Evolutionary conservation across 148 eudicot species (phyloP).

Genomic region (Pharnaceum exiguum): DNA sequence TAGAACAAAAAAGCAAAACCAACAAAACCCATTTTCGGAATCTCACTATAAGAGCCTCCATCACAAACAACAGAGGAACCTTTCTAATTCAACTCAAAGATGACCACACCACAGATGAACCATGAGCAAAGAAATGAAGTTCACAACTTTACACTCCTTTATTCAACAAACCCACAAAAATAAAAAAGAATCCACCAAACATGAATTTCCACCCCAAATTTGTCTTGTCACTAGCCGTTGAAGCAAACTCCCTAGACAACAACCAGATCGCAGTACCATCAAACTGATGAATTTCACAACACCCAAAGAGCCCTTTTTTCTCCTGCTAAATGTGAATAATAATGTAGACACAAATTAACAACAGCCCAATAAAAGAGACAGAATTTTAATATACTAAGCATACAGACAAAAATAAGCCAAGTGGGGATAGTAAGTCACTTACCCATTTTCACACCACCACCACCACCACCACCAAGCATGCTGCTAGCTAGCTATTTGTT

Average conservation of each 20-base stretch:
- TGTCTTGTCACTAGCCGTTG: slow-evolving; percentile 17
- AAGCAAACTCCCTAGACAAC: slow-evolving; percentile 25
- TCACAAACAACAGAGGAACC: slow-evolving; percentile 23
- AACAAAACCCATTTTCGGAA: slow-evolving; percentile 42
- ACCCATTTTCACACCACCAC: slow-evolving; percentile 14
- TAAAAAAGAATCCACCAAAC: slow-evolving; percentile 1
- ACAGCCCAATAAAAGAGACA: slow-evolving; percentile 4
- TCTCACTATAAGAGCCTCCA: slow-evolving; percentile 26
- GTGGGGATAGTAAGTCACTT: slow-evolving; percentile 12
- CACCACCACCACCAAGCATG: slow-evolving; percentile 22
- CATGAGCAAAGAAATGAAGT: slow-evolving; percentile 15
- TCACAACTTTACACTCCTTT: slow-evolving; percentile 11
- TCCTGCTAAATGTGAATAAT: background rate
- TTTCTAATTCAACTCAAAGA: slow-evolving; percentile 8
- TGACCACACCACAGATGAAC: slow-evolving; percentile 10
- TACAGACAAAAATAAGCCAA: slow-evolving; percentile 1
- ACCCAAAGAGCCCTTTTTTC: slow-evolving; percentile 6
- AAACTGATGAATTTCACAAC: slow-evolving; percentile 22
- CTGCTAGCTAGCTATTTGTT: slow-evolving; percentile 32
- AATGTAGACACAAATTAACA: slow-evolving; percentile 5
- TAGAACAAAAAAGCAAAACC: slow-evolving; percentile 38
- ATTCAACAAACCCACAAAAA: slow-evolving; percentile 2
- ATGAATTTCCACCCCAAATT: slow-evolving; percentile 8
- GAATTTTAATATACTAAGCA: too few relatives aligned
- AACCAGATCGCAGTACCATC: slow-evolving; percentile 25